Evolutionary conservation across 1,139 yeast genomes (phyloP).

Genomic region (Sugiyamaella neomexicana): DNA sequence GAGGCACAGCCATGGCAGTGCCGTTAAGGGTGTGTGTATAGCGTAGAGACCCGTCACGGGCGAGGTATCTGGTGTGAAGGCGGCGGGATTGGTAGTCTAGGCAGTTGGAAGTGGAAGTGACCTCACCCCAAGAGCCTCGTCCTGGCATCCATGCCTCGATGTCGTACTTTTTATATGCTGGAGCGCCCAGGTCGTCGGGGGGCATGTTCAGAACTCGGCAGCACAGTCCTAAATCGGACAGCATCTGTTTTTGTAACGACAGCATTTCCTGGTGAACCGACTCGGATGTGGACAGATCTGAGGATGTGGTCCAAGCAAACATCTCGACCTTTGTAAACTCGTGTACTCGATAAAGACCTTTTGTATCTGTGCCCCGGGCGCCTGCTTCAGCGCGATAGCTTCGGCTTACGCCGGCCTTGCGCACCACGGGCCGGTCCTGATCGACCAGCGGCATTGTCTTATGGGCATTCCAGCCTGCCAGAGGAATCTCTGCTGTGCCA

Average conservation of each 20-base stretch:
- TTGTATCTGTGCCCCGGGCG: slow-evolving; percentile 89
- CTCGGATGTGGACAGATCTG: slow-evolving; percentile 39
- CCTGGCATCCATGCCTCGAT: slow-evolving; percentile 99
- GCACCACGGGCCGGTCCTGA: slow-evolving; percentile 46
- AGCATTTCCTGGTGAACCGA: slow-evolving; percentile 56
- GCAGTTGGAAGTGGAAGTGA: slow-evolving; percentile 89
- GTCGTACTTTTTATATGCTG: slow-evolving; percentile 89
- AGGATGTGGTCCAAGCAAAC: slow-evolving; percentile 65
- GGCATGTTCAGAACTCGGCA: slow-evolving; percentile 91
- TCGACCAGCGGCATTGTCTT: slow-evolving; percentile 35
- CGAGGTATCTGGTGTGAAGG: slow-evolving; percentile 58
- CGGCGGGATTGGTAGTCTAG: slow-evolving; percentile 89
- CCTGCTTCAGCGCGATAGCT: slow-evolving; percentile 97
- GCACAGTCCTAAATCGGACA: slow-evolving; percentile 66
- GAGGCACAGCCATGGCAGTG: slow-evolving; percentile 93
- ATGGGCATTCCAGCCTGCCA: slow-evolving; percentile 70
- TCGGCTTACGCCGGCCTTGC: slow-evolving; percentile 79
- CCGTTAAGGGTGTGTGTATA: slow-evolving; percentile 89
- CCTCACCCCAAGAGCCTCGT: slow-evolving; percentile 88
- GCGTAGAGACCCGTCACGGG: slow-evolving; percentile 37
- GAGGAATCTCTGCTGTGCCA: slow-evolving; percentile 95
- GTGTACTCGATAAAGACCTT: slow-evolving; percentile 91
- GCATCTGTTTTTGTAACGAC: slow-evolving; percentile 62
- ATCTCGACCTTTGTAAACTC: slow-evolving; percentile 97
- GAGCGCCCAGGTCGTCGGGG: slow-evolving; percentile 85